Evolutionary conservation across 306 rosid genomes (phyloP).

Genomic region (Acmispon strigosus): DNA sequence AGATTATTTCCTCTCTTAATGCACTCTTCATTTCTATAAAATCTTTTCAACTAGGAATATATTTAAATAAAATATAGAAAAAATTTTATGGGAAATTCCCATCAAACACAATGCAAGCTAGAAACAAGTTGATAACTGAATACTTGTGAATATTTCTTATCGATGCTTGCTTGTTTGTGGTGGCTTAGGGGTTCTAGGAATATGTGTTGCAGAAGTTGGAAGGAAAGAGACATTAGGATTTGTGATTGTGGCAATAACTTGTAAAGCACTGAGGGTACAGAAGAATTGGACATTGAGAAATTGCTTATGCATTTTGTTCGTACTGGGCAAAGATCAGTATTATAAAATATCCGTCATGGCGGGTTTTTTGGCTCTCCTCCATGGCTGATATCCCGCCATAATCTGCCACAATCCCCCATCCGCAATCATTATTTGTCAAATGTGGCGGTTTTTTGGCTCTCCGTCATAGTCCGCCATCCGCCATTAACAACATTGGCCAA

Average conservation of each 20-base stretch:
- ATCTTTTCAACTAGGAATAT: background rate
- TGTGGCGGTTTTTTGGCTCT: no score
- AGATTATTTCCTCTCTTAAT: background rate
- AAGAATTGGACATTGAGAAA: background rate
- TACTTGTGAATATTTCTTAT: background rate
- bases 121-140: background rate
- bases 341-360: no score
- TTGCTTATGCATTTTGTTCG: background rate
- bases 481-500: no score
- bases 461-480: no score
- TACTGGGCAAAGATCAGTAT: no score
- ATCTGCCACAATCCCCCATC: no score
- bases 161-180: background rate
- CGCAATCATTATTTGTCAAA: no score
- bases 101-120: background rate
- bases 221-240: background rate
- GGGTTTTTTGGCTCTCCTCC: no score
- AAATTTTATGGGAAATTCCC: background rate
- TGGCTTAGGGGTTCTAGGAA: background rate
- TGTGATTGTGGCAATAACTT: background rate
- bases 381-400: no score
- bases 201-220: slow-evolving; percentile 1
- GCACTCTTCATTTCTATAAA: background rate
- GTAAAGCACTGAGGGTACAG: background rate
- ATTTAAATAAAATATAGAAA: background rate